Base-by-base conservation (phyloP, 352 stramenopile species). In the Phytophthora kernoviae region DNA sequence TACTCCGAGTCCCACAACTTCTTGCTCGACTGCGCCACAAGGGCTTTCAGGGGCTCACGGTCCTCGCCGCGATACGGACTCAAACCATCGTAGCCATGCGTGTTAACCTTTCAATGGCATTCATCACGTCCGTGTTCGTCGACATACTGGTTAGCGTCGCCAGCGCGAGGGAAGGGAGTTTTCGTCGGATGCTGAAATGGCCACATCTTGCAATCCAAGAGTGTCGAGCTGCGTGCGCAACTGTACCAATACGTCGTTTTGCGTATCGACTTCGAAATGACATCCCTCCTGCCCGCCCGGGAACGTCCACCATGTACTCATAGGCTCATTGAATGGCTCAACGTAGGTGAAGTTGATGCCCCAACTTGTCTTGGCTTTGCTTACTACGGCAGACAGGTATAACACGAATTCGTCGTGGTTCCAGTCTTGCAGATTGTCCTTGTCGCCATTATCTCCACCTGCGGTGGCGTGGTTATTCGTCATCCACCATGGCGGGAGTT, bases 401-500 rank as follows among this genome's bases (percentile, higher is more conserved):
- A 77, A 5, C 0, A 74, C 74, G 30, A 88, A 87, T 20, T 66
- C 33, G 1, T 71, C 59, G n/a, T 79, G 54, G 55, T 81, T 83
- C 74, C 71, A 81, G 26, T 49, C 54, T 37, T 82, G 68, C 9
- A 87, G 52, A 40, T 88, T 88, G 52, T 84, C 74, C 20, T 69
- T 69, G 6, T 51, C 66, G 20, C 76, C 65, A 5, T 58, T 67
- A 15, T 62, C 53, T 34, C 65, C 76, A 33, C 79, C 79, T 11
- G 79, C 76, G 11, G 77, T 77, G 0, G 76, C 72, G 44, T 77
- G 60, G 55, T 87, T 87, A 53, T 64, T 70, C 27, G 60, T 82
- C 79, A 87, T 88, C 79, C 79, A 88, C 79, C 79, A 88, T 11
- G 79, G 79, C 5, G 76, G 76, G 79, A 74, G 51, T 88, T 87